A percentile compares a stretch with the other conserved stretches of the same genome.
phyloP scores from a whole-genome alignment of 805 yeast species.

The Saturnispora zaruensis region DNA sequence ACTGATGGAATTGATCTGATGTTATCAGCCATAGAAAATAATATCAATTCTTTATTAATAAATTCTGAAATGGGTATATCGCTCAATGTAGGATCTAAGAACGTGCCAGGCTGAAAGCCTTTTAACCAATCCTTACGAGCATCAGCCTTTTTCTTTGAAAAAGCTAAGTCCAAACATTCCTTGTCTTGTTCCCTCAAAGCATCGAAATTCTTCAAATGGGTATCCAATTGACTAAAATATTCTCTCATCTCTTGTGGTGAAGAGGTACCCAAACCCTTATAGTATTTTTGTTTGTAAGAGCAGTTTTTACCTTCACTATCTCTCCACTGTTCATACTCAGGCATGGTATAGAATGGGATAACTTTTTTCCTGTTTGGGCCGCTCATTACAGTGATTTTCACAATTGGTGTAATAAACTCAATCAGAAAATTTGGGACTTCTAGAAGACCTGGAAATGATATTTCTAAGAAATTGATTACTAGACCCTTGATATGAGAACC shows the following conservation, averaged over 20 bases:
- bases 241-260: constrained; percentile 73
- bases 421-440: constrained; percentile 85
- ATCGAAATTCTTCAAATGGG: constrained; percentile 79
- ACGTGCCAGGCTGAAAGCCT: constrained; percentile 86
- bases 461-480: constrained; percentile 84
- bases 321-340: constrained; percentile 92
- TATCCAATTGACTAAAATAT: constrained; percentile 77
- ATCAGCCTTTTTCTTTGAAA: constrained; percentile 91
- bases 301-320: constrained; percentile 65
- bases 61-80: constrained; percentile 88
- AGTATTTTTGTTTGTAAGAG: constrained; percentile 90
- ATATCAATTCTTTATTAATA: constrained; percentile 87
- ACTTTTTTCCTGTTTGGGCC: constrained; percentile 45
- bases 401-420: constrained; percentile 94
- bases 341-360: constrained; percentile 85
- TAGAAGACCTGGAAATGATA: constrained; percentile 88
- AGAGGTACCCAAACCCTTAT: constrained; percentile 98
- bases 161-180: constrained; percentile 78
- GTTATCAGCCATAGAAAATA: constrained; percentile 95
- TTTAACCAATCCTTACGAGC: constrained; percentile 96
- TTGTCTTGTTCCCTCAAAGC: constrained; percentile 72
- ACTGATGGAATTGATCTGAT: constrained; percentile 91
- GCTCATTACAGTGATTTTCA: constrained; percentile 71
- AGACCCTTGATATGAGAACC: constrained; percentile 97
- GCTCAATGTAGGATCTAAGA: constrained; percentile 64